Evolutionary conservation across 139 green algal genomes (phyloP), one percentile per base, ranked within the genome.

Genomic region (Chlorella sorokiniana): DNA sequence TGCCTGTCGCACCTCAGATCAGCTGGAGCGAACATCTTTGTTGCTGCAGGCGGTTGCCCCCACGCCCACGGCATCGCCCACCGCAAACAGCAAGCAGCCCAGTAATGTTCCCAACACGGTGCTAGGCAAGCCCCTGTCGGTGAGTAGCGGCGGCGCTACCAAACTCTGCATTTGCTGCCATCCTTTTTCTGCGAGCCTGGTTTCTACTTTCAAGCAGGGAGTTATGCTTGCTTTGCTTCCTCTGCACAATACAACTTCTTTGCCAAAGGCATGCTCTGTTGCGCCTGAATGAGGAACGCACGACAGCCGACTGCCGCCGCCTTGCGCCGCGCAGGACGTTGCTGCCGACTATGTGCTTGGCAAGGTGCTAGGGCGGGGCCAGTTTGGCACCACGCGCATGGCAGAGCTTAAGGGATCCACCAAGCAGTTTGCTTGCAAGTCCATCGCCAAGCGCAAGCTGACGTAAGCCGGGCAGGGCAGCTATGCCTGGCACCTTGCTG

Each of bases 391-490:
- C 10, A 92, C 92, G 25, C 88, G 91, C 37, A 31, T 85, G 22
- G 88, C 84, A 4, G 69, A 79, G 33, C 64, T 84, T 9, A 90
- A 89, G 68, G 72, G 69, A 3, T 86, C 76, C 16, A 78, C 83
- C 6, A 80, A 91, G 42, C 72, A 76, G 8, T 83, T 92, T 35
- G 94, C 94, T 4, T 93, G 93, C 71, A 98, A 98, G 85, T 94
- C 87, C 29, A 98, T 97, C 63, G 86, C 84, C 69, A 98, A 98
- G 79, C 87, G 91, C 22, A 97, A 96, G 82, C 88, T 97, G 4
- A 75, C 64, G 56, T 86, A 41, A 42, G 69, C 41, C n/a, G 27
- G 14, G 8, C 48, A 33, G 20, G 0, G 2, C 14, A 27, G 6
- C 16, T 3, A 18, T 11, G 11, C 6, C 11, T 45, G 1, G 18